Percentiles rank a stretch among this genome's conserved stretches.
Conservation (phyloP, 148 eudicot species). For the Rhododendron henanense region DNA sequence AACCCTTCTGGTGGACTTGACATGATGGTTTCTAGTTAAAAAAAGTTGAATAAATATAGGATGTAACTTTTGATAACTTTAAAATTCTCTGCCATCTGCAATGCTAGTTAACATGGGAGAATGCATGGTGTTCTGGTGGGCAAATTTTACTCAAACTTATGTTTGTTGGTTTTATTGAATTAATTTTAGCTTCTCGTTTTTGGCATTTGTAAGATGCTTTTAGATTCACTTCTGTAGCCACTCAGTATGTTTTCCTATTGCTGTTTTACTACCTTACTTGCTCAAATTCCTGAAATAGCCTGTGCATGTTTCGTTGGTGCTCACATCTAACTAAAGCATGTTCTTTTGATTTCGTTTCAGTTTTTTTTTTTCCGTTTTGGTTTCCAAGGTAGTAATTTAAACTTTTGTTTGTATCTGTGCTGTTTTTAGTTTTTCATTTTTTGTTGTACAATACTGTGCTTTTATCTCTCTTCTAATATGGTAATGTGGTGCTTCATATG, state of each 20-base stretch:
- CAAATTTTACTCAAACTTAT: neutral
- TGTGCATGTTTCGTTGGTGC: neutral
- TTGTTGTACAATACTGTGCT: neutral
- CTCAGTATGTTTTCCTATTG: neutral
- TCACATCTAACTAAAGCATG: neutral
- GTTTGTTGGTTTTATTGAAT: neutral
- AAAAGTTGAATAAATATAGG: neutral
- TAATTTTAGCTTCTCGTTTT: neutral
- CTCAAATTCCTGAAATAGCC: conserved; percentile 1
- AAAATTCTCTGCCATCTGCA: neutral
- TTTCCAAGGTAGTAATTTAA: neutral
- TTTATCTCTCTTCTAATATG: neutral
- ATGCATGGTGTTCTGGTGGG: neutral
- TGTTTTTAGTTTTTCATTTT: neutral
- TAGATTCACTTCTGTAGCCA: neutral
- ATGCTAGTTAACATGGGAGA: neutral
- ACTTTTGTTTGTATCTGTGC: neutral
- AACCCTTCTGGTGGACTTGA: neutral
- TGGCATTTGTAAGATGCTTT: neutral
- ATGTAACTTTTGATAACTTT: neutral
- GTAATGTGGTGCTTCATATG: conserved; percentile 2
- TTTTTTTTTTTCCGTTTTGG: neutral
- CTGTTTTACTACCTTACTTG: neutral
- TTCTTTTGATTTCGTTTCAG: neutral
- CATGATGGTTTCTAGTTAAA: neutral